Evolutionary conservation across 2,329 filamentous ascomycete species (phyloP).

Genomic region (Periglandula ipomoeae): DNA sequence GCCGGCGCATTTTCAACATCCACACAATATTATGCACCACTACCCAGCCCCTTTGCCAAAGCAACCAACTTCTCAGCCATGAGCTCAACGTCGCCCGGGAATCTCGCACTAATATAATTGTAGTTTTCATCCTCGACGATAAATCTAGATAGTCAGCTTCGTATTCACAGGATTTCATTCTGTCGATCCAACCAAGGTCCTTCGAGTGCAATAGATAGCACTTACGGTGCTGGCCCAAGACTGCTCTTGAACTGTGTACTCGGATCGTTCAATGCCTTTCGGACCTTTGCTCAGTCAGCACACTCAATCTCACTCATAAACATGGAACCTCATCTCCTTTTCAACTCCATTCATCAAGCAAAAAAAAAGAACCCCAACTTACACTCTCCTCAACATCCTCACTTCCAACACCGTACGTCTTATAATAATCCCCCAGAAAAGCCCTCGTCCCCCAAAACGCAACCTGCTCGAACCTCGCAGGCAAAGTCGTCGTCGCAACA

Average conservation of each 20-base stretch:
- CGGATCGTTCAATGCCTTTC: conserved; percentile 31
- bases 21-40: too few species aligned
- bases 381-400: conserved; percentile 37
- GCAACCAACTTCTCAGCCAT: conserved; percentile 11
- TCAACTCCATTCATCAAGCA: too few species aligned
- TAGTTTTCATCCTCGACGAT: conserved; percentile 38
- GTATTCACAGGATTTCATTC: too few species aligned
- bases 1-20: too few species aligned
- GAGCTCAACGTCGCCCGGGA: conserved; percentile 31
- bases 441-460: too few species aligned
- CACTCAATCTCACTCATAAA: too few species aligned
- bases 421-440: too few species aligned
- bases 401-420: too few species aligned
- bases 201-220: conserved; percentile 7
- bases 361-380: conserved; percentile 12
- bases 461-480: too few species aligned
- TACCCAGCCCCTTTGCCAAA: not conserved
- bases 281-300: conserved; percentile 23
- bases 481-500: too few species aligned
- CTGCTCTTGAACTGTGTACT: conserved; percentile 34
- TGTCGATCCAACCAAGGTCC: too few species aligned
- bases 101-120: conserved; percentile 40
- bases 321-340: too few species aligned
- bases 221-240: conserved; percentile 32
- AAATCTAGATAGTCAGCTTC: conserved; percentile 24